A percentile compares a stretch with the other conserved stretches of the same genome.
Evolutionary conservation across 371 early-diverging fungal genomes (phyloP).

Genomic region (Mucor sp.): DNA sequence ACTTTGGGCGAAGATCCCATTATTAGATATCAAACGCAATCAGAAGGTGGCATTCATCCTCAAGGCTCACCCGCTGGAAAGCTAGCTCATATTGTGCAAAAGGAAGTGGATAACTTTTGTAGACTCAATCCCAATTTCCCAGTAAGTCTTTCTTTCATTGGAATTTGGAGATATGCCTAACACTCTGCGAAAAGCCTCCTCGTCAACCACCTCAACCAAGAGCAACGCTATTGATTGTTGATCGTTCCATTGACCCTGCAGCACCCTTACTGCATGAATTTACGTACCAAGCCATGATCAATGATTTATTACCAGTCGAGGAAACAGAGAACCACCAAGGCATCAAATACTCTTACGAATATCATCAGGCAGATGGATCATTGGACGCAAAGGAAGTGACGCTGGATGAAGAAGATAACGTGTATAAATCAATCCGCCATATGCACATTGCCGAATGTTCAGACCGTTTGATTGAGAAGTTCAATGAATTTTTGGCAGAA

Average conservation of each 20-base stretch:
- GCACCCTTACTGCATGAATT: slow-evolving; percentile 95
- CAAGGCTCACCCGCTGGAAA: slow-evolving; percentile 50
- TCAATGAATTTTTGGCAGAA: slow-evolving; percentile 76
- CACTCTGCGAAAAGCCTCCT: slow-evolving; percentile 39
- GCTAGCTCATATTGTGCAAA: slow-evolving; percentile 69
- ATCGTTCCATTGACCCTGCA: slow-evolving; percentile 83
- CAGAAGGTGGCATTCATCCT: slow-evolving; percentile 63
- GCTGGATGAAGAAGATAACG: slow-evolving; percentile 75
- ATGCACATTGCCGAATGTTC: slow-evolving; percentile 94
- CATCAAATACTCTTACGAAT: slow-evolving; percentile 62
- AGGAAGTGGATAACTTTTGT: slow-evolving; percentile 69
- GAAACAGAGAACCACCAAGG: slow-evolving; percentile 56
- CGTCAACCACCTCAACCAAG: slow-evolving; percentile 59
- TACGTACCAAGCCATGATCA: slow-evolving; percentile 93
- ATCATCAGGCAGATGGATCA: slow-evolving; percentile 49
- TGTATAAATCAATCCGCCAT: slow-evolving; percentile 86
- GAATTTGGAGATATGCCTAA: neutral
- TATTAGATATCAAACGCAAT: slow-evolving; percentile 79
- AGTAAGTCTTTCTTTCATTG: slow-evolving; percentile 32
- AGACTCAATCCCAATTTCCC: slow-evolving; percentile 60
- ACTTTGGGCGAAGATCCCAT: slow-evolving; percentile 85
- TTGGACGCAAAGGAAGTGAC: slow-evolving; percentile 59
- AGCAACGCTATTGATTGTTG: slow-evolving; percentile 83
- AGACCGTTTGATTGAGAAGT: slow-evolving; percentile 76
- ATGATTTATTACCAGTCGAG: slow-evolving; percentile 81